Evolutionary conservation across 208 protist genomes (phyloP).

Genomic region (Lotmaria passim): DNA sequence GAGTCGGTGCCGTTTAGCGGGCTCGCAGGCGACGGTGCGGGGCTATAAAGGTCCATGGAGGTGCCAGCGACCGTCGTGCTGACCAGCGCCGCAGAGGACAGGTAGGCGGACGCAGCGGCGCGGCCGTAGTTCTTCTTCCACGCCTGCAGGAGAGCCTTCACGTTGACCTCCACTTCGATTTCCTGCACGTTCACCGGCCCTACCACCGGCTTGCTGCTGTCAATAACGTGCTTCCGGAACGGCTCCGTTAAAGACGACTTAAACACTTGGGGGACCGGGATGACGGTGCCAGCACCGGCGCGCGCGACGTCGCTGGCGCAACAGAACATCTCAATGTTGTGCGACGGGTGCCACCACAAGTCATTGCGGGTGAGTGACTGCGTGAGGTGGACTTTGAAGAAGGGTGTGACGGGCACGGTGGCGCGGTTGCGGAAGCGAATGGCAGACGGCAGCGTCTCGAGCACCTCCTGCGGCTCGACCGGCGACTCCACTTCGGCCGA

Average conservation of each 20-base stretch:
- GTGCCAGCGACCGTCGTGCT: slow-evolving; percentile 18
- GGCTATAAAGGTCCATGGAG: not conserved
- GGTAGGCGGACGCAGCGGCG: slow-evolving; percentile 25
- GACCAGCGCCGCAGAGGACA: slow-evolving; percentile 15
- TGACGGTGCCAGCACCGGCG: slow-evolving; percentile 7
- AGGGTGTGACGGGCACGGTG: slow-evolving; percentile 16
- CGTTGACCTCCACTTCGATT: slow-evolving; percentile 72
- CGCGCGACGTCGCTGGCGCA: not conserved
- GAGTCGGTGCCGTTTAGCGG: not conserved
- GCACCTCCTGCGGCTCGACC: slow-evolving; percentile 3
- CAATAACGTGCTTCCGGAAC: not conserved
- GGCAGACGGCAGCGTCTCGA: not conserved
- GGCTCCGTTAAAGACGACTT: not conserved
- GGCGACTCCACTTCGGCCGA: slow-evolving; percentile 19
- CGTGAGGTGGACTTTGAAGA: slow-evolving; percentile 29
- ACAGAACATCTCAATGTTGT: not conserved
- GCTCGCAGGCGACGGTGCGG: not conserved
- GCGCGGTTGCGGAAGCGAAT: slow-evolving; percentile 18
- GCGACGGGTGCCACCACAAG: slow-evolving; percentile 30
- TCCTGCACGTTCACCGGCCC: not conserved
- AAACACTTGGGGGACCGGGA: slow-evolving; percentile 18
- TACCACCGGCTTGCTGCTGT: not conserved
- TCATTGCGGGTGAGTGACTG: not conserved
- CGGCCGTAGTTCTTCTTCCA: slow-evolving; percentile 40
- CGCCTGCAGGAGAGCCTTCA: slow-evolving; percentile 44